A percentile compares a stretch with the other conserved stretches of the same genome.
These are phyloP conservation scores for Fonsecaea erecta DNA, from an alignment of 2,329 filamentous ascomycete genomes.

Conservation along the genomic window DNA sequence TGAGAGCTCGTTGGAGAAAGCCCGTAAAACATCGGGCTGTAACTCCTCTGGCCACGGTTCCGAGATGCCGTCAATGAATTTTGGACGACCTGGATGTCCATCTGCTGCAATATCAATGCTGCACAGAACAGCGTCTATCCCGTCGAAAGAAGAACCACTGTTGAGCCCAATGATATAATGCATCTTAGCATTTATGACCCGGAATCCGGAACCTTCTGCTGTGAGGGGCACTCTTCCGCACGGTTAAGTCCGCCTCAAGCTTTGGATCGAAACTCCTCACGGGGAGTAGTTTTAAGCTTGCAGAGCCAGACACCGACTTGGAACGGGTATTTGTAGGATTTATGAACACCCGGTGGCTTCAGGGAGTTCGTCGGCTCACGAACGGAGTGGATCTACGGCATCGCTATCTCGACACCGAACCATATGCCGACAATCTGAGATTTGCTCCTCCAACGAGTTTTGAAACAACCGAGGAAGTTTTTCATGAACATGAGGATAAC, in stretches of 20 bases:
- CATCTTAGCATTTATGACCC: slow-evolving; percentile 22
- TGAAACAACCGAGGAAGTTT: not conserved
- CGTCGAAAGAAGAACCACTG: slow-evolving; percentile 42
- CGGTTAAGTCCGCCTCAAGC: not conserved
- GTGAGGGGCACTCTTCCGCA: not conserved
- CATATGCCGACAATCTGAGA: not conserved
- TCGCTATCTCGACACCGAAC: not conserved
- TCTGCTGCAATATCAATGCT: slow-evolving; percentile 39
- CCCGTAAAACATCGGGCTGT: slow-evolving; percentile 37
- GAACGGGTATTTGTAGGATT: not conserved
- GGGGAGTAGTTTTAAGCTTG: not conserved
- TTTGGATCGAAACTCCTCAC: not conserved
- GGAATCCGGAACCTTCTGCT: not conserved
- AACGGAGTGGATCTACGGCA: not conserved
- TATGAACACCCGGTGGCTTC: not conserved
- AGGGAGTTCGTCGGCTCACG: not conserved
- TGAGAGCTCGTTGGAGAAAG: slow-evolving; percentile 40
- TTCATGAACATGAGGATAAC: not conserved
- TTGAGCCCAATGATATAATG: slow-evolving; percentile 42
- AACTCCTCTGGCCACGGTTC: slow-evolving; percentile 42
- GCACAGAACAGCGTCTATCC: slow-evolving; percentile 42
- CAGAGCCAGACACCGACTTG: not conserved
- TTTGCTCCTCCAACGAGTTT: not conserved
- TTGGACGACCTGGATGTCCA: slow-evolving; percentile 40
- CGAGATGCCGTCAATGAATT: slow-evolving; percentile 40